Percentiles rank a stretch among this genome's conserved stretches.
Conservation (phyloP, 495 filamentous ascomycete species). For the Penicillium taxi region DNA sequence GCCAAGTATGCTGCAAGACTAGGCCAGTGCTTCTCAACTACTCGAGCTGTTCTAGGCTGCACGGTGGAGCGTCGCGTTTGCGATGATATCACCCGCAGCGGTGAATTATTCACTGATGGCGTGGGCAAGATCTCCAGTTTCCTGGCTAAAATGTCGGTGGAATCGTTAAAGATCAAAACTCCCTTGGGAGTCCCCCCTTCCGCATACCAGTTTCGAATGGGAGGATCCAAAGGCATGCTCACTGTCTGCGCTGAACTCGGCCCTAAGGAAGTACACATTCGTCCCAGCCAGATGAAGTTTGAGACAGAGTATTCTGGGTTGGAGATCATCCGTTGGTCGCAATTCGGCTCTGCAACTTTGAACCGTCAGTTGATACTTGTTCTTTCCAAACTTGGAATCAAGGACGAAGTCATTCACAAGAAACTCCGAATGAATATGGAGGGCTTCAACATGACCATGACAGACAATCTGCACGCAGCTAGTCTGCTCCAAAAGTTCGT, state of each 20-base stretch:
- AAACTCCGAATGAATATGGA: constrained; percentile 59
- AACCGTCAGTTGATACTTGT: constrained; percentile 88
- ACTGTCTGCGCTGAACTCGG: constrained; percentile 55
- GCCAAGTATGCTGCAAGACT: constrained; percentile 82
- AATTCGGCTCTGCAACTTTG: constrained; percentile 63
- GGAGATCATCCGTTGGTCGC: constrained; percentile 77
- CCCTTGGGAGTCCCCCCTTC: constrained; percentile 51
- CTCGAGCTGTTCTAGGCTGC: constrained; percentile 52
- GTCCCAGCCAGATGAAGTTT: constrained; percentile 85
- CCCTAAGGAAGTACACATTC: constrained; percentile 60
- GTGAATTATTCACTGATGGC: constrained; percentile 77
- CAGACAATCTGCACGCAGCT: constrained; percentile 52
- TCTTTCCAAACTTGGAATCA: constrained; percentile 67
- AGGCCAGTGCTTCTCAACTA: constrained; percentile 95
- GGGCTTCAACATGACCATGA: constrained; percentile 60
- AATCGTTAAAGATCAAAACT: constrained; percentile 52
- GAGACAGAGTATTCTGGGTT: constrained; percentile 57
- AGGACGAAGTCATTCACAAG: constrained; percentile 54
- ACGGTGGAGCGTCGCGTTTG: constrained; percentile 36
- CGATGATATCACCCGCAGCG: constrained; percentile 58
- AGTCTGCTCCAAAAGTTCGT: constrained; percentile 61
- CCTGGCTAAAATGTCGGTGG: constrained; percentile 60
- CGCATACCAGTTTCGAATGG: constrained; percentile 84
- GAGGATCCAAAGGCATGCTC: constrained; percentile 86
- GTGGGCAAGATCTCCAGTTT: constrained; percentile 84